phyloP scores from a whole-genome alignment of 208 protist species.

The Crithidia bombi region DNA sequence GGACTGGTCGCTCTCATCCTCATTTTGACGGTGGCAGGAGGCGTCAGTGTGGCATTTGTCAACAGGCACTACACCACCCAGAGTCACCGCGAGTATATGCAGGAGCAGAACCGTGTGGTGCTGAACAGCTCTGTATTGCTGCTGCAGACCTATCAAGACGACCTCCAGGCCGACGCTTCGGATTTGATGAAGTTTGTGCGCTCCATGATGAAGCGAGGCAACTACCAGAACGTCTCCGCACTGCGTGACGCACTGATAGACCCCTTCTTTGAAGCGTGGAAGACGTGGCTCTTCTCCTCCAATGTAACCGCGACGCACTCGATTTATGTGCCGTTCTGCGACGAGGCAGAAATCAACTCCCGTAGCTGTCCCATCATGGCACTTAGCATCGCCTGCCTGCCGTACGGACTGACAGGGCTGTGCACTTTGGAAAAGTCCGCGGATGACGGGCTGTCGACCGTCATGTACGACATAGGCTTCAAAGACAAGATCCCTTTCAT shows the following conservation, averaged over 20 bases:
- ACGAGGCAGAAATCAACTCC: constrained; percentile 11
- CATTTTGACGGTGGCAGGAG: constrained; percentile 48
- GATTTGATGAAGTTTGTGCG: constrained; percentile 38
- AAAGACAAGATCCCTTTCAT: background rate
- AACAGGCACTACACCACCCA: constrained; percentile 41
- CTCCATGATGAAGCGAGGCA: background rate
- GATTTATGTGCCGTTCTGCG: constrained; percentile 50
- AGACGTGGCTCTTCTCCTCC: constrained; percentile 31
- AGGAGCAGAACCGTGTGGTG: constrained; percentile 39
- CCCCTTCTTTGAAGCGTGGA: constrained; percentile 40
- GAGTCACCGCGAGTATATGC: constrained; percentile 25
- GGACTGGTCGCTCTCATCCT: constrained; percentile 37
- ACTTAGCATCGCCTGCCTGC: constrained; percentile 30
- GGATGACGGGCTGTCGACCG: constrained; percentile 17
- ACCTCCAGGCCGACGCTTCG: constrained; percentile 17
- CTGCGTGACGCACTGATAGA: constrained; percentile 36
- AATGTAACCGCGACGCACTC: constrained; percentile 22
- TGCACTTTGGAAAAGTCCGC: constrained; percentile 36
- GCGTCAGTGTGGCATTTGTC: constrained; percentile 42
- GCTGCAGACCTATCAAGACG: constrained; percentile 32
- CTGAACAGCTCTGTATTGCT: constrained; percentile 50
- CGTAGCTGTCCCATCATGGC: constrained; percentile 33
- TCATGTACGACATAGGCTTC: constrained; percentile 14
- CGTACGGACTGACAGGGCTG: background rate
- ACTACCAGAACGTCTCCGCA: constrained; percentile 2